Evolutionary conservation across 352 stramenopile species (phyloP), one percentile per base, ranked within the genome.

Genomic region (Phytophthora ohioensis): DNA sequence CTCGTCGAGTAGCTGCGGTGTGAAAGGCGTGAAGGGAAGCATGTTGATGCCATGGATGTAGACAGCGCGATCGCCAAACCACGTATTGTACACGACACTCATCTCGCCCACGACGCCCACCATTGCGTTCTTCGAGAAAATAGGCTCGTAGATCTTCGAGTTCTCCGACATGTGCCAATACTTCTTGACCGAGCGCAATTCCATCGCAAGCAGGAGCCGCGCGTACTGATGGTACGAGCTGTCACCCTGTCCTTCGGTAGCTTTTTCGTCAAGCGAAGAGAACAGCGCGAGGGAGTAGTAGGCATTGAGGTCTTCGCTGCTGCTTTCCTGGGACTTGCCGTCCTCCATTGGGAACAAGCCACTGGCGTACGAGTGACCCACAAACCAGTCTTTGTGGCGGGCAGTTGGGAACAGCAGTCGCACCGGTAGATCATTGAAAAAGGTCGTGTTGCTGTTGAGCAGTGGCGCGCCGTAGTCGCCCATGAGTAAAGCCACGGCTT

Each of bases 321-420:
- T 98, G 73, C 92, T 98, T 73, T 99, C 97, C 77, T 99, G 96
- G 34, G 88, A 94, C 79, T 99, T 99, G 46, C 97, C 97, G 63
- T 97, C 91, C 41, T 90, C 75, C 84, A 98, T 97, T 32, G 86
- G 85, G 78, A 99, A 99, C 12, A 99, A 45, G 5, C 97, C 97
- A 43, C 91, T 98, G 10, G 97, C 96, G 82, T 98, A 99, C 55
- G 94, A 98, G 70, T 99, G 96, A 36, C 94, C 96, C 49, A 98
- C 87, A 79, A 97, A 99, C 90, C 95, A 99, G 59, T 98, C 96
- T 78, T 98, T 98, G 73, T 99, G 94, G 12, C 97, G 81, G 31
- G 94, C 88, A 5, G 92, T 78, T 6, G 96, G 94, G 58, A 91
- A 99, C 81, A 91, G 76, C 34, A 78, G 57, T 31, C 68, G 73